Conservation (phyloP, 345 rosid genomes). For the Pistacia atlantica region DNA sequence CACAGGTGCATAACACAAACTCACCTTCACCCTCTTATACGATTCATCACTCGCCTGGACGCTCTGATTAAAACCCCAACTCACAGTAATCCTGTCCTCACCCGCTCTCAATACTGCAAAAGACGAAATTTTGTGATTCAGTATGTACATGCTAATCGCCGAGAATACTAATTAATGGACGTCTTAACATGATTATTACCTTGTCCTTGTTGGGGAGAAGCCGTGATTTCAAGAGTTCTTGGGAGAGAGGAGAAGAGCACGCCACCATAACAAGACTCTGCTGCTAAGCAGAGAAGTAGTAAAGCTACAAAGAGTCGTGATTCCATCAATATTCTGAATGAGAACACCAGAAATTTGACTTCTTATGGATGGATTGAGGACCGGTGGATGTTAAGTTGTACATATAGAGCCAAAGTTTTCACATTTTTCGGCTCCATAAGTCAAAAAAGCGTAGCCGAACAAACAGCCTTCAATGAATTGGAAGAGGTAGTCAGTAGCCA, state of each 20-base stretch:
- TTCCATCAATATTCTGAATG: neutral
- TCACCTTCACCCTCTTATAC: slow-evolving; percentile 27
- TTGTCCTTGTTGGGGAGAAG: neutral
- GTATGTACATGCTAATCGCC: neutral
- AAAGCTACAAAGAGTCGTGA: neutral
- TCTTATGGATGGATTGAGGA: neutral
- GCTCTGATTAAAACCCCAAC: slow-evolving; percentile 32
- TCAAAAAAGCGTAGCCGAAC: neutral
- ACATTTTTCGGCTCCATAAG: neutral
- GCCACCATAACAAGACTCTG: neutral
- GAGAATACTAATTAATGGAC: neutral
- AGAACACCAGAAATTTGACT: neutral
- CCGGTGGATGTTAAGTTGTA: neutral
- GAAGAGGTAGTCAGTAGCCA: neutral
- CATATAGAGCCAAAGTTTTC: neutral
- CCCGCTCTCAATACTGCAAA: slow-evolving; percentile 28
- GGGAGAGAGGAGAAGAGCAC: slow-evolving; percentile 6
- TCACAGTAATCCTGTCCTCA: slow-evolving; percentile 20
- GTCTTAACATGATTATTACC: neutral
- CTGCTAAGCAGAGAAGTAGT: neutral
- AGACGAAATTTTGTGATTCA: neutral
- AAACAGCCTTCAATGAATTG: neutral
- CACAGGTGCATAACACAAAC: slow-evolving; percentile 39
- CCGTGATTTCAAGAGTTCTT: neutral
- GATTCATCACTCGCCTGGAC: slow-evolving; percentile 3